Evolutionary conservation across 495 filamentous ascomycete species (phyloP).

Genomic region (Articulospora tetracladia): DNA sequence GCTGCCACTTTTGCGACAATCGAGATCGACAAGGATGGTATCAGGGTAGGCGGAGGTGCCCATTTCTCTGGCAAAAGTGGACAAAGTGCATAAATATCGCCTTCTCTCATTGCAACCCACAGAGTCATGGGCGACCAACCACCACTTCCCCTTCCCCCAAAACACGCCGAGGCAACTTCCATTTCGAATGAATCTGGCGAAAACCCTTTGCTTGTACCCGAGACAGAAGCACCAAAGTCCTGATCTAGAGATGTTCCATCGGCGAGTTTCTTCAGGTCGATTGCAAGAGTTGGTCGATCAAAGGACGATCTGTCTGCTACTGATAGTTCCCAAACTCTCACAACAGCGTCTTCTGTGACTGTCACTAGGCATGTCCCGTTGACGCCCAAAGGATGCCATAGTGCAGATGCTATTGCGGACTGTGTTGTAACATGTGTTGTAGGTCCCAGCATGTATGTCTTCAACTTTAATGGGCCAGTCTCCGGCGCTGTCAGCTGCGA

Average conservation of each 20-base stretch:
- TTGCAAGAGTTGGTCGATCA: slow-evolving; percentile 70
- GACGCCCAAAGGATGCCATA: slow-evolving; percentile 86
- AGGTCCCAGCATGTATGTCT: slow-evolving; percentile 80
- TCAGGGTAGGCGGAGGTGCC: slow-evolving; percentile 68
- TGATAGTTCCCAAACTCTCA: slow-evolving; percentile 84
- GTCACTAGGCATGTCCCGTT: slow-evolving; percentile 73
- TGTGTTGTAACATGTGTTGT: slow-evolving; percentile 84
- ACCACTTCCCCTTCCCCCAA: slow-evolving; percentile 71
- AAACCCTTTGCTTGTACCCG: slow-evolving; percentile 72
- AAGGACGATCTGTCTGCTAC: slow-evolving; percentile 77
- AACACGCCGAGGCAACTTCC: slow-evolving; percentile 82
- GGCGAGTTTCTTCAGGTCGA: slow-evolving; percentile 78
- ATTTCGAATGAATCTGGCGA: slow-evolving; percentile 82
- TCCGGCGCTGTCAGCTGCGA: slow-evolving; percentile 66
- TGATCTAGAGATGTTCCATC: slow-evolving; percentile 73
- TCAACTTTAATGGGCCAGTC: slow-evolving; percentile 62
- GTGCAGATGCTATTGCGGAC: slow-evolving; percentile 65
- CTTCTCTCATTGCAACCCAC: slow-evolving; percentile 85
- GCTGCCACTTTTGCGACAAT: slow-evolving; percentile 64
- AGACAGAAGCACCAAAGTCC: slow-evolving; percentile 66
- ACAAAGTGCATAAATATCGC: slow-evolving; percentile 88
- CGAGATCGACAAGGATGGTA: slow-evolving; percentile 72
- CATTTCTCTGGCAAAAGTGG: slow-evolving; percentile 79
- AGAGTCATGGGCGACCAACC: slow-evolving; percentile 89
- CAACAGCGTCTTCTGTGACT: slow-evolving; percentile 77